Base-by-base conservation (phyloP, 139 green algal species). In the Ulvella scutata region DNA sequence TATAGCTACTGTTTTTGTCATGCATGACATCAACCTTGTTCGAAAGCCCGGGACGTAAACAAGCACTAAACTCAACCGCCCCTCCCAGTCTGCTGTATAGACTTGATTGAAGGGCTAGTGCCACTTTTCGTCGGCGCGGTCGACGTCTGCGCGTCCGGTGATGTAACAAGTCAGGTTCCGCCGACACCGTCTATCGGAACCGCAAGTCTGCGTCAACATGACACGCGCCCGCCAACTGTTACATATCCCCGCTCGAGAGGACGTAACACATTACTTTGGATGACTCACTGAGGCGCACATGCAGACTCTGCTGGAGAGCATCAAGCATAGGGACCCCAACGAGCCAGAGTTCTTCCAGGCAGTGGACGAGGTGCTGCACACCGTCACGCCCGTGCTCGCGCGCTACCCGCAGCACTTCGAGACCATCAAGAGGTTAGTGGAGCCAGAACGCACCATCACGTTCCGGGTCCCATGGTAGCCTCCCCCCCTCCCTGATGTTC, bases 401-500 rank as follows among this genome's bases (percentile, higher is more conserved):
- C 85, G 85, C 67, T 43, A 82, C 31, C 88, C 87, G 3, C 76
- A 89, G 75, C 10, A 1, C 13, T 80, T 80, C 51, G 9, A 87
- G 6, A 72, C 77, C 17, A 74, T 90, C 0, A 73, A 82, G 73
- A 75, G 83, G 36, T 34, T 90, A 73, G 74, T 74, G n/a, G 83
- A 89, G 74, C 83, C 87, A 20, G 88, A 92, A 73, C 72, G 83
- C 21, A 59, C 85, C 73, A 78, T 92, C 61, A 80, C 88, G 6
- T 92, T 92, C 82, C 76, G 90, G 3, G 88, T 93, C n/a, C 61
- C 87, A 2, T 92, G 87, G 87, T 35, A 85, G 3, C 82, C 13
- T 67, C 17, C 4, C 51, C 31, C 13, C 0, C 4, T 29, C 7
- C 51, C 51, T 36, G 10, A 29, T 67, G 20, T 67, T 6, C 40